phyloP scores from a whole-genome alignment of 495 filamentous ascomycete species.

The Bathelium albidoporum region DNA sequence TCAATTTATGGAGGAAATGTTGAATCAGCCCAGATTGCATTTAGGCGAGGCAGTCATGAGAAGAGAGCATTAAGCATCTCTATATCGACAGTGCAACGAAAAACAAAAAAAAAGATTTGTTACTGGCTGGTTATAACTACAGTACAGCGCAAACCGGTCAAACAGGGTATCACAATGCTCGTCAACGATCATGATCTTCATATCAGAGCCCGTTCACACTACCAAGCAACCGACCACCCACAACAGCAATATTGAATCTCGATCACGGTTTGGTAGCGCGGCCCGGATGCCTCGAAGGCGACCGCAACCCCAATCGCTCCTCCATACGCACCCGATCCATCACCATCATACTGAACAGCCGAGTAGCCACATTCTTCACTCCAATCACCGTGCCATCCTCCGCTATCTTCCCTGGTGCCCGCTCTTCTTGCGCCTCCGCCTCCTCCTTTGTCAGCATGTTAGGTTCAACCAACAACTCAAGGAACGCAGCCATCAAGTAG shows the following conservation, averaged over 20 bases:
- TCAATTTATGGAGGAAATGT: not conserved
- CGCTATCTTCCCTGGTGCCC: conserved; percentile 9
- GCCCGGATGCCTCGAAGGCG: not conserved
- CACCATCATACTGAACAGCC: conserved; percentile 18
- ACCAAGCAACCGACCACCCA: not conserved
- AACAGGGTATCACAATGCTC: not conserved
- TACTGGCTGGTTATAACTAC: too few relatives aligned
- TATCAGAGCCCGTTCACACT: not conserved
- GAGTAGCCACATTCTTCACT: conserved; percentile 11
- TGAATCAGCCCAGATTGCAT: not conserved
- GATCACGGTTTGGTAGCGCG: not conserved
- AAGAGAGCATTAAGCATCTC: not conserved
- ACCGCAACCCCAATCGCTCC: conserved; percentile 16
- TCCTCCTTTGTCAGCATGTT: conserved; percentile 12
- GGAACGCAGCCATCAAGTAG: conserved; percentile 19
- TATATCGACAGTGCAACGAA: not conserved
- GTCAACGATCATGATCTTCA: not conserved
- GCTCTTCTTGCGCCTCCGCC: conserved; percentile 14
- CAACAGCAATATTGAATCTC: not conserved
- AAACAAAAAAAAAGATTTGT: too few relatives aligned
- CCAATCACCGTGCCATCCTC: conserved; percentile 13
- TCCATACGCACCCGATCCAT: conserved; percentile 20
- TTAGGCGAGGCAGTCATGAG: not conserved
- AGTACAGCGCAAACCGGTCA: not conserved
- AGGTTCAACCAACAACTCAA: conserved; percentile 7